Evolutionary conservation across 495 filamentous ascomycete species (phyloP).

Genomic region (Podospora pseudoanserina): DNA sequence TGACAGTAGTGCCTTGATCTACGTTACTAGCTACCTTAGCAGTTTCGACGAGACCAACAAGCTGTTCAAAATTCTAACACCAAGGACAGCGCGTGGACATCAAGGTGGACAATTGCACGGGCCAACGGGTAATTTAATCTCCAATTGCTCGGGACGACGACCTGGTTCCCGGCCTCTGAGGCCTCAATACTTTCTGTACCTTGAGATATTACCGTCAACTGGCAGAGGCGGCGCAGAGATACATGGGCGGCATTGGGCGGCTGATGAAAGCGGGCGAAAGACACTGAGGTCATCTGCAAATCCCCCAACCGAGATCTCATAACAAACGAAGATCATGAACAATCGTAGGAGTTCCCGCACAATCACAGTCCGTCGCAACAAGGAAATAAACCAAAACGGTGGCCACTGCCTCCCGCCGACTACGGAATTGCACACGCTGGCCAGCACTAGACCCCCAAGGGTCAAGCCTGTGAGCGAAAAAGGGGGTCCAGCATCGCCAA

Average conservation of each 20-base stretch:
- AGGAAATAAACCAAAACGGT: conserved; percentile 1
- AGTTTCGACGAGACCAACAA: background rate
- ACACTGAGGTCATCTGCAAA: background rate
- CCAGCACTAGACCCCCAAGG: background rate
- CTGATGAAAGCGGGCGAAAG: conserved; percentile 8
- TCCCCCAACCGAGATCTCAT: background rate
- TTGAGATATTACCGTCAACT: too few species aligned
- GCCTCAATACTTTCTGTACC: background rate
- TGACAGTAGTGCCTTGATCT: background rate
- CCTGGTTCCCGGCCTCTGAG: background rate
- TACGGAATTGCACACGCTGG: conserved; percentile 1
- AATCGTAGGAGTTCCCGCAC: conserved; percentile 17
- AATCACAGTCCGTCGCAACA: conserved; percentile 9
- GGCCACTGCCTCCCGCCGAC: background rate
- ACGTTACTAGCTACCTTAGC: background rate
- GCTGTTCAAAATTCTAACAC: background rate
- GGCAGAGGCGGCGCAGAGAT: background rate
- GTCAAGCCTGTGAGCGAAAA: conserved; percentile 5
- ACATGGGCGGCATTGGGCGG: background rate
- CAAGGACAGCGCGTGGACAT: background rate
- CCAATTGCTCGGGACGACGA: conserved; percentile 1
- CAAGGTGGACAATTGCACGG: background rate
- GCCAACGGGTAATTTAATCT: background rate
- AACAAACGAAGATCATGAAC: conserved; percentile 16
- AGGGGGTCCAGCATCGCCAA: background rate